These are phyloP conservation scores for Akanthomyces uredinophilus DNA, from an alignment of 2,329 filamentous ascomycete species.

Conservation along the genomic window DNA sequence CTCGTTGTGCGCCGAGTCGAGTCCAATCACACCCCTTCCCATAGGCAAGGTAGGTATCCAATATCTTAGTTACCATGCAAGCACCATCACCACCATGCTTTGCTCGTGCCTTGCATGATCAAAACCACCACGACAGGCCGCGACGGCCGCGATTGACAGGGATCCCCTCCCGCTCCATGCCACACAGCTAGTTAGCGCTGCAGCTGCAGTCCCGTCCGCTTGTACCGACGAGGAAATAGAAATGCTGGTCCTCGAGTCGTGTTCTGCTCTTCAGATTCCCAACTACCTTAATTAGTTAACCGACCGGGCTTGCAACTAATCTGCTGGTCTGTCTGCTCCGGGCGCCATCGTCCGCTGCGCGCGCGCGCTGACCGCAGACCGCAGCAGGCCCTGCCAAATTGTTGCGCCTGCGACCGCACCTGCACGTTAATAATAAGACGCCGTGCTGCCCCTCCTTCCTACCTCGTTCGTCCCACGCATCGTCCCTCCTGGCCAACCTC, in stretches of 20 bases:
- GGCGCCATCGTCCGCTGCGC: background rate
- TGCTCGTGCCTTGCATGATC: background rate
- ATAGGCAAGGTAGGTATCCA: no score
- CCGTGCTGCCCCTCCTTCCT: slow-evolving; percentile 10
- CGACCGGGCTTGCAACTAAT: no score
- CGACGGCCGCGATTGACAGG: background rate
- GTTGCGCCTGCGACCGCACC: background rate
- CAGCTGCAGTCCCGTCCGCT: slow-evolving; percentile 1
- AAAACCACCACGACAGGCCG: background rate
- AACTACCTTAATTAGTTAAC: no score
- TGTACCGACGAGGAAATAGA: slow-evolving; percentile 3
- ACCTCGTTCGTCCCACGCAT: background rate
- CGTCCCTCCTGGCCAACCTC: background rate
- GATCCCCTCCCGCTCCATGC: slow-evolving; percentile 13
- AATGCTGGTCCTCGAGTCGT: background rate
- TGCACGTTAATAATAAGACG: background rate
- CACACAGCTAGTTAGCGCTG: slow-evolving; percentile 2
- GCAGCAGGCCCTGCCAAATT: background rate
- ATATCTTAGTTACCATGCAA: no score
- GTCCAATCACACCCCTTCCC: no score
- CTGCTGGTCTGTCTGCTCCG: no score
- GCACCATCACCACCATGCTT: background rate
- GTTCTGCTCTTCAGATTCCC: background rate
- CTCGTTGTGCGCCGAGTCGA: no score
- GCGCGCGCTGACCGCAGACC: background rate